Base-by-base conservation (phyloP, 2,329 filamentous ascomycete species). In the Paracamarosporium sp. region DNA sequence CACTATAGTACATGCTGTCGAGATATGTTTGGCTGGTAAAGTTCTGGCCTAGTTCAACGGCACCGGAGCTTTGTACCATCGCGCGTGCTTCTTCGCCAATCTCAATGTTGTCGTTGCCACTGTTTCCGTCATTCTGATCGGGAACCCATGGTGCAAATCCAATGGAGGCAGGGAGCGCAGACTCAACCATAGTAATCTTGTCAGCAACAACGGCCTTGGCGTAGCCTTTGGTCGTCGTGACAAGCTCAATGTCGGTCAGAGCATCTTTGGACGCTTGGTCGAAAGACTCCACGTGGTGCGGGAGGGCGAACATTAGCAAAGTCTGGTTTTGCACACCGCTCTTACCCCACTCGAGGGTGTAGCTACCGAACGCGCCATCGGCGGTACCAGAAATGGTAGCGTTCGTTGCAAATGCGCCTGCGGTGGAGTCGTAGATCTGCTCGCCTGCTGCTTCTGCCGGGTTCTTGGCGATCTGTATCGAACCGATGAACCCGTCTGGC, bases 1-100 rank as follows among this genome's bases (percentile, higher is more conserved):
- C 95, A 68, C 90, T 91, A 76, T 90, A 98, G 77, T 99, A 99
- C 90, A 97, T 96, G 50, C 93, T 97, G 74, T 95, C 86, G 25
- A 93, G 80, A 66, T 95, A 86, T 3, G 89, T 88, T 73, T 97
- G 91, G 0, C 79, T 76, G 27, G 82, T 76, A 73, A 97, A 91
- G 72, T 96, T 85, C 76, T 96, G 88, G 1, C 85, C 84, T 0
- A 97, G 80, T 75, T 99, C 95, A 17, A 82, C 82, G 12, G 83
- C 80, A 0, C 91, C 90, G 8, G 88, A 82, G 7, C 83, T 80
- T 44, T 81, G 80, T 54, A 96, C 89, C 1, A 80, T 79, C 3
- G 81, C 73, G 65, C 88, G 86, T 0, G 87, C 86, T 17, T 30
- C 77, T 3, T 71, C 50, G 1, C 80, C 80, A 5, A 88, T 67